phyloP scores from a whole-genome alignment of 2,329 filamentous ascomycete species.

The Pseudopithomyces chartarum region DNA sequence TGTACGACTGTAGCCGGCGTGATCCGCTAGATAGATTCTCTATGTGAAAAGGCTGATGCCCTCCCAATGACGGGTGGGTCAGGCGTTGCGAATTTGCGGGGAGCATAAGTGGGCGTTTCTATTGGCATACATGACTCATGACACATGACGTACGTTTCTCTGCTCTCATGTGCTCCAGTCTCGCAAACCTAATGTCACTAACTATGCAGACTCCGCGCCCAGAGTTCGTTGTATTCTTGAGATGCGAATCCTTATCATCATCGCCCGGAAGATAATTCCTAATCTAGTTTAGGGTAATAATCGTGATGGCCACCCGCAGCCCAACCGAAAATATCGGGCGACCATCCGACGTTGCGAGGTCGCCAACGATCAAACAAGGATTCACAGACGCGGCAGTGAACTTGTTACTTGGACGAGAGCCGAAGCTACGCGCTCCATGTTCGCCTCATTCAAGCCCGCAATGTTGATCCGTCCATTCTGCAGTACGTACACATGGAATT shows the following conservation, averaged over 20 bases:
- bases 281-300: not conserved
- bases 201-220: not conserved
- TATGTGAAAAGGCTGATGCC: not conserved
- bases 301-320: no score
- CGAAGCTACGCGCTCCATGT: conserved; percentile 21
- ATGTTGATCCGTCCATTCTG: conserved; percentile 31
- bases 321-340: no score
- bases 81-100: not conserved
- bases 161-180: not conserved
- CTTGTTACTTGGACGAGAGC: conserved; percentile 22
- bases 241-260: not conserved
- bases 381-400: conserved; percentile 1
- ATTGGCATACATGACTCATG: no score
- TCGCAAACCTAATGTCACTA: not conserved
- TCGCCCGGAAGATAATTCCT: not conserved
- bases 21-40: not conserved
- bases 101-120: not conserved
- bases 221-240: not conserved
- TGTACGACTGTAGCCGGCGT: not conserved
- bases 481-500: conserved; percentile 30
- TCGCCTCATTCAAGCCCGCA: conserved; percentile 25
- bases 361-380: not conserved
- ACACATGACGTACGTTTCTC: no score
- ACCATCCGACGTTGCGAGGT: not conserved
- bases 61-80: not conserved